Evolutionary conservation across 108 stramenopile genomes (phyloP), one percentile per base, ranked within the genome.

Genomic region (Hondaea fermentalgiana): DNA sequence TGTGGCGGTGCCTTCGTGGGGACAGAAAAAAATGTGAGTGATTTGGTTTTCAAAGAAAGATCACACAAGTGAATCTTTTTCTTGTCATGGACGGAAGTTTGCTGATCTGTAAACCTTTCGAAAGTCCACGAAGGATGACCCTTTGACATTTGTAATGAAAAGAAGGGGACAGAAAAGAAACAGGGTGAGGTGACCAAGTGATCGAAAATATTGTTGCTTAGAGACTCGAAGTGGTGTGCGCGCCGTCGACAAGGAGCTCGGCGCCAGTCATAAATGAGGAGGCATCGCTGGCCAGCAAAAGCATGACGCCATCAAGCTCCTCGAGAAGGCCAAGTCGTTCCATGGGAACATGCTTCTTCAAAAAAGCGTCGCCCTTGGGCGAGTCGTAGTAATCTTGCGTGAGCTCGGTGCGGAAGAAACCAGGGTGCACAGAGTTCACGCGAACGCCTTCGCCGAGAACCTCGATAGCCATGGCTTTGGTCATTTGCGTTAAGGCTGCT

Each of bases 251-350:
- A 23, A 53, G 10, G 51, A 83, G 19, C 76, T 53, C 76, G 3
- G 76, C 19, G 45, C 76, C 76, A 23, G 12, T 47, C 76, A 83
- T 83, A 53, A 53, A 83, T 12, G 17, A 45, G 4, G 76, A 83
- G 28, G 76, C 76, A 35, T 83, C 51, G 51, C 76, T 83, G 6
- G 23, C 51, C n/a, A 83, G 23, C 17, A 83, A 23, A 45, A 83
- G 76, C 76, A 83, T 83, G 76, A 83, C 76, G 4, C 76, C 76
- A 35, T 83, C 76, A 23, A 83, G 76, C 51, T 83, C 76, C 51
- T 83, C 76, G 49, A 83, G 76, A 47, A 83, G 49, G 4, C 76
- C 76, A 23, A 83, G 76, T 0, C 76, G 45, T 12, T 3, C 12
- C 49, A 83, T 83, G 4, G 76, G 76, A 55, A 83, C 51, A 23